A percentile compares a stretch with the other conserved stretches of the same genome.
Conservation (phyloP, 345 rosid genomes). For the Citrus medica region DNA sequence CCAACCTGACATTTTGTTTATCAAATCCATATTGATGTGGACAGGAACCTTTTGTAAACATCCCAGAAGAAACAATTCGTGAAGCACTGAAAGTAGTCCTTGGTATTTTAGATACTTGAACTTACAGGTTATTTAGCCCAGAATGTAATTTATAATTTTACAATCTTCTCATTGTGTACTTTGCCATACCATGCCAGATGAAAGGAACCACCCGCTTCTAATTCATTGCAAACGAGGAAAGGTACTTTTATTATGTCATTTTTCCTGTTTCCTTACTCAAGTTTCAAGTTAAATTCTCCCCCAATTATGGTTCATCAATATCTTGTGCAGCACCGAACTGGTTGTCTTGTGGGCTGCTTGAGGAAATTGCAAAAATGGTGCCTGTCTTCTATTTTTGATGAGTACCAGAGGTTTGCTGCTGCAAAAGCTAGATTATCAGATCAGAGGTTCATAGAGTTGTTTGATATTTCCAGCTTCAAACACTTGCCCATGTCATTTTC, state of each 20-base stretch:
- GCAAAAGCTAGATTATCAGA: slow-evolving; percentile 65
- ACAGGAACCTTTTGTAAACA: slow-evolving; percentile 77
- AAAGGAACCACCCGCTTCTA: slow-evolving; percentile 62
- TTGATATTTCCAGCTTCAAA: slow-evolving; percentile 55
- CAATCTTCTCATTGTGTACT: slow-evolving; percentile 5
- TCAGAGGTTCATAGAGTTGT: slow-evolving; percentile 68
- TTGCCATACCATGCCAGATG: slow-evolving; percentile 34
- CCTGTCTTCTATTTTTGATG: slow-evolving; percentile 64
- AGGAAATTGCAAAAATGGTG: slow-evolving; percentile 84
- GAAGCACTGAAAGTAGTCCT: slow-evolving; percentile 65
- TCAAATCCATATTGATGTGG: neutral
- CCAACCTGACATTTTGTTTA: neutral
- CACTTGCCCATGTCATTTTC: slow-evolving; percentile 44
- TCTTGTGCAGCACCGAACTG: slow-evolving; percentile 62
- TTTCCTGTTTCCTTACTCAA: neutral
- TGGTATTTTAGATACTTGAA: slow-evolving; percentile 36
- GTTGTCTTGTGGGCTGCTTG: slow-evolving; percentile 72
- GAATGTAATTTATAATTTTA: neutral
- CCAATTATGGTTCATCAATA: neutral
- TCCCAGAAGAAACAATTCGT: slow-evolving; percentile 60
- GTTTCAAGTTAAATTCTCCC: neutral
- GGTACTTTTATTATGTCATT: slow-evolving; percentile 28
- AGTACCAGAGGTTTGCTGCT: slow-evolving; percentile 74
- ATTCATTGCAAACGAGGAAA: slow-evolving; percentile 86
- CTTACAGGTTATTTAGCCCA: neutral